phyloP scores from a whole-genome alignment of 192 early-diverging fungal species.

The Coemansia sp. region DNA sequence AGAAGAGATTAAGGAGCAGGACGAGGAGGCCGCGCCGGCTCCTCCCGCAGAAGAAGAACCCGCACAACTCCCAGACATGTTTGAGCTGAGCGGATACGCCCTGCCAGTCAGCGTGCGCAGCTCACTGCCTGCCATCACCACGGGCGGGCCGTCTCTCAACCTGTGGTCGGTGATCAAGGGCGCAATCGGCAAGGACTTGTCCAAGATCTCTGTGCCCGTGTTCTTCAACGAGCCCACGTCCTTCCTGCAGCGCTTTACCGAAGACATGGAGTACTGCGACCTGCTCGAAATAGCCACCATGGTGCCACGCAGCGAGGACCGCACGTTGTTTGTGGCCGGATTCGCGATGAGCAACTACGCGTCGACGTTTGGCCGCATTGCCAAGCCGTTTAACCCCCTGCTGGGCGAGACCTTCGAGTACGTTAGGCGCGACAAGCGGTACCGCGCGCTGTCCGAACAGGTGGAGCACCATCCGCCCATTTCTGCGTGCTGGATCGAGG shows the following conservation, averaged over 20 bases:
- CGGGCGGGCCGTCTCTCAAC: constrained; percentile 61
- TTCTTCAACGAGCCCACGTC: constrained; percentile 87
- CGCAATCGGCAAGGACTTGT: constrained; percentile 82
- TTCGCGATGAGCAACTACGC: constrained; percentile 88
- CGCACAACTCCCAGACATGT: constrained; percentile 14
- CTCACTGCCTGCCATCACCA: constrained; percentile 48
- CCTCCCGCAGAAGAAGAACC: background rate
- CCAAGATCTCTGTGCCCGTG: constrained; percentile 79
- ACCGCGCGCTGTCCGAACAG: constrained; percentile 81
- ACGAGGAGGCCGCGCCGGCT: background rate
- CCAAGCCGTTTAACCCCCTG: constrained; percentile 88
- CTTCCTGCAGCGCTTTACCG: constrained; percentile 82
- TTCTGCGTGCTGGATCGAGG: constrained; percentile 82
- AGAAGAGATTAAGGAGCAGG: background rate
- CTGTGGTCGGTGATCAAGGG: constrained; percentile 86
- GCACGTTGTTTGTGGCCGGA: constrained; percentile 76
- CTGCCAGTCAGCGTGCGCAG: constrained; percentile 29
- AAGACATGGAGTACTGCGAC: constrained; percentile 82
- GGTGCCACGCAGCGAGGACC: constrained; percentile 56
- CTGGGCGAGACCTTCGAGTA: constrained; percentile 89
- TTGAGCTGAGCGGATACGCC: constrained; percentile 39
- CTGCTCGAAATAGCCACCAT: constrained; percentile 68
- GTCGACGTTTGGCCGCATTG: constrained; percentile 72
- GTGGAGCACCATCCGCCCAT: constrained; percentile 89
- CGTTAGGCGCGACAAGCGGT: constrained; percentile 70